A percentile compares a stretch with the other conserved stretches of the same genome.
Conservation (phyloP, 2,329 filamentous ascomycete genomes). For the Geosmithia morbida region DNA sequence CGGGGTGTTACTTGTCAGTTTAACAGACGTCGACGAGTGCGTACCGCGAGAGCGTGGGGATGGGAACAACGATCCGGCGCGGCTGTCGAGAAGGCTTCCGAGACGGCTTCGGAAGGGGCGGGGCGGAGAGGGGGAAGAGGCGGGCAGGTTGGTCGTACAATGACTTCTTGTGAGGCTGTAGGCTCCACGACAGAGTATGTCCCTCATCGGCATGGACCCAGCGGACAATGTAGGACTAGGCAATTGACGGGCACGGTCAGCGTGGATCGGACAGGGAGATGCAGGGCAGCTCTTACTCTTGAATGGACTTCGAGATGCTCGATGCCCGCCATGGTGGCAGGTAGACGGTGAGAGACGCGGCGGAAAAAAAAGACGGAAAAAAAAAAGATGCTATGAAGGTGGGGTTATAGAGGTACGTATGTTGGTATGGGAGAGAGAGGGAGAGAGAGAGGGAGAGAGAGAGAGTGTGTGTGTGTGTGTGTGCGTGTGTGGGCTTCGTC, state of each 20-base stretch:
- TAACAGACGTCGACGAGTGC: no score
- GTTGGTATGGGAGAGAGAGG: no score
- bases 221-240: slow-evolving; percentile 88
- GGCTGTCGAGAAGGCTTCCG: no score
- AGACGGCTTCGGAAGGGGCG: background rate
- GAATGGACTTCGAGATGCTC: slow-evolving; percentile 96
- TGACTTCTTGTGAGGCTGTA: slow-evolving; percentile 96
- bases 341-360: no score
- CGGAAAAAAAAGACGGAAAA: no score
- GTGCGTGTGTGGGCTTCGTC: no score
- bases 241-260: background rate
- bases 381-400: no score
- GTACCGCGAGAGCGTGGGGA: no score
- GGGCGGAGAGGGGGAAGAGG: slow-evolving; percentile 2
- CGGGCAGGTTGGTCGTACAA: slow-evolving; percentile 37
- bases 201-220: slow-evolving; percentile 88
- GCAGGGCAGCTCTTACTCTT: slow-evolving; percentile 47
- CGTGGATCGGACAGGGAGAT: background rate
- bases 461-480: background rate
- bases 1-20: slow-evolving; percentile 6
- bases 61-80: no score
- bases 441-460: background rate
- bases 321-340: slow-evolving; percentile 68
- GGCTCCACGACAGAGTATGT: slow-evolving; percentile 92
- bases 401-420: no score